Evolutionary conservation across 208 protist genomes (phyloP), one percentile per base, ranked within the genome.

Genomic region (Sergeia podlipaevii): DNA sequence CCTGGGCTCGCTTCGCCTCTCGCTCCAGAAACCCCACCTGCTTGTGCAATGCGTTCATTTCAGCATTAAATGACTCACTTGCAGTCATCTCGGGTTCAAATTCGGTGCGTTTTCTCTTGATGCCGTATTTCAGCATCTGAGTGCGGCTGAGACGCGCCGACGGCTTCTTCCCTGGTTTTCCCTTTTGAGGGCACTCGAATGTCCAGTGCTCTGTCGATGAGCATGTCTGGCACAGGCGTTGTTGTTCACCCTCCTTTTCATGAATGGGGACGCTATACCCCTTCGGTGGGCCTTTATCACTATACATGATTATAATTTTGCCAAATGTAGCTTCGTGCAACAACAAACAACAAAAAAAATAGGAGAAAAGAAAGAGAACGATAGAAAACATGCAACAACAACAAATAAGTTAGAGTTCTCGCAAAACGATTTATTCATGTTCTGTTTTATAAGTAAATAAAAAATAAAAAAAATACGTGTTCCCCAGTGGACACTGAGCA

Each of bases 251-350:
- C 10, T 69, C 64, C 7, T 60, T 65, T 39, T 70, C 70, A 30
- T 73, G 63, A 7, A 82, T 73, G 18, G 86, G 79, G 15, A 85
- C 83, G 59, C 86, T 94, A 68, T 94, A 94, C 29, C 82, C 82
- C 53, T 90, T 88, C 8, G 82, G 82, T 11, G 82, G 69, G 0
- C 73, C 81, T 28, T 61, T 77, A 37, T 73, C 66, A 17, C 77
- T 65, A 59, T 81, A 89, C 81, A 93, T 89, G 37, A 20, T 27
- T 49, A n/a, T 17, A n/a, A 45, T 6, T 6, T 45, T 5, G 15
- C 15, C 24, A 6, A 6, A 5, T 49, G 26, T 49, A 27, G 28
- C 15, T 49, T 27, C 33, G 44, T 49, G 3, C 17, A n/a, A 36
- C 8, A 30, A 51, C 33, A 21, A 51, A 34, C n/a, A 51, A 3